phyloP scores from a whole-genome alignment of 108 stramenopile genomes.

The Asterionellopsis glacialis region DNA sequence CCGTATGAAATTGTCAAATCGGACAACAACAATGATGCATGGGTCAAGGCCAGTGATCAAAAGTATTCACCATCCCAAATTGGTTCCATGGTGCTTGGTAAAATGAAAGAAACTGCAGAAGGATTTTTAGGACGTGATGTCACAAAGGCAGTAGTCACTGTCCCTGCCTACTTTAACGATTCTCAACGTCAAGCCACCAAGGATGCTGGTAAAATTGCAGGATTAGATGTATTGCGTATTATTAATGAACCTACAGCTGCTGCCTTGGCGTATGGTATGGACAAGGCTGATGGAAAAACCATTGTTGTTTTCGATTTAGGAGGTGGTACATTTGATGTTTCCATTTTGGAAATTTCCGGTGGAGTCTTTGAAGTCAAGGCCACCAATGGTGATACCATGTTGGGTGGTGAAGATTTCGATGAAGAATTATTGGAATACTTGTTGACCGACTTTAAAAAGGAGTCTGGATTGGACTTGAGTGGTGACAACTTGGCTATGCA shows the following conservation, averaged over 20 bases:
- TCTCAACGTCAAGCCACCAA: conserved; percentile 98
- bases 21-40: conserved; percentile 92
- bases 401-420: conserved; percentile 99
- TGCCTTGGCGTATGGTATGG: conserved; percentile 98
- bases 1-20: conserved; percentile 98
- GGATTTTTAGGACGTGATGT: conserved; percentile 95
- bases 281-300: conserved; percentile 98
- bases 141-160: conserved; percentile 97
- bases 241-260: conserved; percentile 99
- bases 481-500: conserved; percentile 98
- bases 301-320: conserved; percentile 99
- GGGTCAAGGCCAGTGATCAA: conserved; percentile 94
- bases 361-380: conserved; percentile 99
- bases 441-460: conserved; percentile 92
- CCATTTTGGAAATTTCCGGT: conserved; percentile 97
- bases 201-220: conserved; percentile 98
- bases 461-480: conserved; percentile 85
- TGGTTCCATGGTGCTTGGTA: conserved; percentile 97
- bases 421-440: conserved; percentile 91
- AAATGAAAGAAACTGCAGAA: conserved; percentile 99
- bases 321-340: conserved; percentile 99
- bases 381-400: conserved; percentile 99
- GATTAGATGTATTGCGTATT: conserved; percentile 97
- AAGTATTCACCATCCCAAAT: conserved; percentile 97
- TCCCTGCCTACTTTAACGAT: conserved; percentile 99